Evolutionary conservation across 2,329 filamentous ascomycete species (phyloP).

Genomic region (Aspergillus floridensis): DNA sequence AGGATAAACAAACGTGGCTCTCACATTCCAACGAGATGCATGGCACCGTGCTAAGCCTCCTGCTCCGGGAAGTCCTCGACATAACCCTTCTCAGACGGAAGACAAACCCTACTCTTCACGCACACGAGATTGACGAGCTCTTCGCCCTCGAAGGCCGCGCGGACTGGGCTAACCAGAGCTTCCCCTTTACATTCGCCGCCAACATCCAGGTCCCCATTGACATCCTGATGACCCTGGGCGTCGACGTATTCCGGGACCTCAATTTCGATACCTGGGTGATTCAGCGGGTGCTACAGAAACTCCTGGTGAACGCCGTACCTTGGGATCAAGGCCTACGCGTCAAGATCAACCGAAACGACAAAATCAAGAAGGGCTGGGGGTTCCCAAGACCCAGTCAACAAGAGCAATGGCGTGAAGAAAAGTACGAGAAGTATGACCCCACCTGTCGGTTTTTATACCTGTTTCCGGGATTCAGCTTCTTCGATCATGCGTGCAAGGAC

Average conservation of each 20-base stretch:
- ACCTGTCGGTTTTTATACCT: constrained; percentile 31
- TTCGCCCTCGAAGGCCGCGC: constrained; percentile 25
- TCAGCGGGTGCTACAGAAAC: constrained; percentile 33
- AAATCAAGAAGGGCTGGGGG: neutral
- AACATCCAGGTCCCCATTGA: constrained; percentile 40
- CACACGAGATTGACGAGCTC: constrained; percentile 38
- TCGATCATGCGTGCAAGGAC: constrained; percentile 27
- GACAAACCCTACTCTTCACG: constrained; percentile 25
- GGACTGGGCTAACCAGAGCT: constrained; percentile 16
- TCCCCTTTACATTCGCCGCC: constrained; percentile 35
- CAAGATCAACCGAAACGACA: neutral
- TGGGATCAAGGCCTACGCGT: constrained; percentile 19
- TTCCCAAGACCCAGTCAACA: neutral
- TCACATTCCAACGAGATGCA: constrained; percentile 31
- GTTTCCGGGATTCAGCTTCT: constrained; percentile 33
- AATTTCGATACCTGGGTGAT: constrained; percentile 40
- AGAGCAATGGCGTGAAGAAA: neutral
- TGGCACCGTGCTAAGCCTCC: constrained; percentile 34
- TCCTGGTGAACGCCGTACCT: constrained; percentile 31
- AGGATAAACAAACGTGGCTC: neutral
- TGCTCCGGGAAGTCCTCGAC: constrained; percentile 37
- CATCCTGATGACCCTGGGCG: constrained; percentile 34
- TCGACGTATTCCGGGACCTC: constrained; percentile 38
- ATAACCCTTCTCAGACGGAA: constrained; percentile 34
- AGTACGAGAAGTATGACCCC: constrained; percentile 18